These are phyloP conservation scores for Sugiyamaella neomexicana DNA, from an alignment of 1,139 yeast genomes.

Conservation along the genomic window DNA sequence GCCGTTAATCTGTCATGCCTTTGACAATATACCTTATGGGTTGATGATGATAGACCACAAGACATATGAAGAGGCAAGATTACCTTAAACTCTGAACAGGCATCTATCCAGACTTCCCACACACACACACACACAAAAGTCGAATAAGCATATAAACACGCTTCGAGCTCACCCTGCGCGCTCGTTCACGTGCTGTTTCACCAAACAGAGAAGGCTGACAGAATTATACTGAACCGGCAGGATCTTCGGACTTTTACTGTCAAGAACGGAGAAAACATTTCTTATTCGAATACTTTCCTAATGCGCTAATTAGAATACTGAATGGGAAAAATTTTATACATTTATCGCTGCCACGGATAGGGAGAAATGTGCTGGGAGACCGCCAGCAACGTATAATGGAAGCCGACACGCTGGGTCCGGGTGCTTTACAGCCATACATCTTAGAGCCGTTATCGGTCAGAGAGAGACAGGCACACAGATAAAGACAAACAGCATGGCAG, in stretches of 20 bases:
- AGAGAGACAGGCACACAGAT: no score
- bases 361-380: background rate
- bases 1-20: constrained; percentile 13
- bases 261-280: background rate
- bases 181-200: constrained; percentile 11
- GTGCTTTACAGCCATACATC: no score
- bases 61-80: no score
- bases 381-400: background rate
- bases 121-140: no score
- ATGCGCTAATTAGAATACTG: constrained; percentile 5
- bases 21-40: background rate
- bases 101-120: no score
- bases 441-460: no score
- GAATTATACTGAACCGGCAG: background rate
- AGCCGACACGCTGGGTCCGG: background rate
- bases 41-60: no score
- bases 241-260: background rate
- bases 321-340: background rate
- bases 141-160: no score
- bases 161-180: background rate
- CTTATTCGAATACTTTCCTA: constrained; percentile 1
- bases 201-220: background rate
- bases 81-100: no score
- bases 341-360: constrained; percentile 4
- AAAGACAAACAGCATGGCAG: no score